A percentile compares a stretch with the other conserved stretches of the same genome.
These are phyloP conservation scores for Miscanthus lutarioriparius DNA, from an alignment of 176 grass and related monocot species.

Conservation along the genomic window DNA sequence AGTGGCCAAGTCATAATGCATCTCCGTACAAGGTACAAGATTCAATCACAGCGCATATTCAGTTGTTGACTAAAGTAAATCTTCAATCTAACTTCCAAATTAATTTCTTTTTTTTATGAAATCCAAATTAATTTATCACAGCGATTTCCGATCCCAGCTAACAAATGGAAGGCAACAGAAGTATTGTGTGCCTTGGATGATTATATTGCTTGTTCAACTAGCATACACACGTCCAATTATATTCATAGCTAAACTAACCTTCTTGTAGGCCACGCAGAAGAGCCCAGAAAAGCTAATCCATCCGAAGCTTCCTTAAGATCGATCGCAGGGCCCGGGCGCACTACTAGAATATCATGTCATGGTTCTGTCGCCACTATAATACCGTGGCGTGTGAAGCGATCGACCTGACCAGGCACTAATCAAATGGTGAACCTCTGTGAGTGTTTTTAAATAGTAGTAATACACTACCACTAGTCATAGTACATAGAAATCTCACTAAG, in stretches of 20 bases:
- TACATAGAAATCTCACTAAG: no score
- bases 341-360: slow-evolving; percentile 18
- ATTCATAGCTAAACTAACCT: not conserved
- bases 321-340: not conserved
- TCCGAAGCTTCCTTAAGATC: slow-evolving; percentile 28
- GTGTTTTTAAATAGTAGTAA: no score
- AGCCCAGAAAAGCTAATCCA: not conserved
- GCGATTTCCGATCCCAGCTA: not conserved
- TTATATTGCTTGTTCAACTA: slow-evolving; percentile 5
- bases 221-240: not conserved
- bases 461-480: no score
- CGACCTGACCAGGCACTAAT: not conserved
- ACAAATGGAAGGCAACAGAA: not conserved
- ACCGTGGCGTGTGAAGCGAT: slow-evolving; percentile 18
- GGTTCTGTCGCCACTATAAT: slow-evolving; percentile 20
- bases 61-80: not conserved
- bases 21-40: not conserved
- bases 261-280: not conserved
- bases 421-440: no score
- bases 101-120: no score
- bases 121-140: not conserved
- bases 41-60: not conserved
- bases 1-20: not conserved
- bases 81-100: not conserved
- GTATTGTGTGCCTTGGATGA: not conserved